Base-by-base conservation (phyloP, 352 stramenopile genomes). In the Pythium rhizo-oryzae region DNA sequence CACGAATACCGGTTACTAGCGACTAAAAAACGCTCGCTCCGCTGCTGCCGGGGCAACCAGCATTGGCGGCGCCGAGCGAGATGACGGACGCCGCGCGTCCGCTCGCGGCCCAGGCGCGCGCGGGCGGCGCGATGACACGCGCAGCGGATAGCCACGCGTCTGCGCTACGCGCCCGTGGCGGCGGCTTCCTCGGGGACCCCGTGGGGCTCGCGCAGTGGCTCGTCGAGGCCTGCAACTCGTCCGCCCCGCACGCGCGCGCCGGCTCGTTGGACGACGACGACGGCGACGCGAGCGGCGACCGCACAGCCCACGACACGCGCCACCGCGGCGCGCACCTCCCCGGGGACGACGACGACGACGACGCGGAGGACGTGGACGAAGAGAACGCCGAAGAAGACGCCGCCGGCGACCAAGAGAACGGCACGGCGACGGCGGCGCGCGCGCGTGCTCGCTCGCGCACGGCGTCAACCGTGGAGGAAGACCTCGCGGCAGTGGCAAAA, bases 401-500 rank as follows among this genome's bases (percentile, higher is more conserved):
- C 28, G 59, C n/a, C 41, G 41, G 7, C 41, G 13, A 11, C 35
- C 3, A 33, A 33, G 28, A 33, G 28, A 33, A 33, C 28, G 28
- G 28, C 2, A 41, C 35, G 8, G 35, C 35, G 1, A 41, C 35
- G 4, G 65, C 43, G 49, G 37, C 0, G 75, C 81, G 24, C 72
- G 84, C 33, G 13, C 54, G 25, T 19, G n/a, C 44, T 9, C 62
- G 62, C 19, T 23, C 23, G 43, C 65, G 33, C 23, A 65, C 65
- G 19, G 57, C 67, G 44, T 55, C 67, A 15, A 61, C 37, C 1
- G 46, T 68, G 25, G 67, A 73, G 33, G 67, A 62, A 18, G 61
- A 74, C n/a, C 23, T 74, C 1, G 69, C 56, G 23, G 69, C 62
- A 16, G 65, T 82, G 8, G 76, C 81, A 0, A 72, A 76, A 24